Base-by-base conservation (phyloP, 257 asterid genomes). In the Solanum ossicruentum region DNA sequence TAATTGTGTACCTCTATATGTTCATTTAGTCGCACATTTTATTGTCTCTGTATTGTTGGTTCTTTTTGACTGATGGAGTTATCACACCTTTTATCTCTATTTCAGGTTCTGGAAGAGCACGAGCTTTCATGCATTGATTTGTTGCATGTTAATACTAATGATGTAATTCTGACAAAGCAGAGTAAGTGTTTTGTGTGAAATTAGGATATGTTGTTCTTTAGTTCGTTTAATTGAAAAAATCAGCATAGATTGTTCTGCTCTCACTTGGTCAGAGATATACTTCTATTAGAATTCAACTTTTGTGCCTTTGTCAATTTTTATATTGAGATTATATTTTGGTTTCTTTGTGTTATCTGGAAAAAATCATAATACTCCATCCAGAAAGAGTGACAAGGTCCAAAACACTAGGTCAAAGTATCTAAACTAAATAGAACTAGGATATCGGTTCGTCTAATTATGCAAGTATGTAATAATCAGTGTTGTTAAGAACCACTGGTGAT, bases 21-120 rank as follows among this genome's bases (percentile, higher is more conserved):
- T 12, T 85, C 81, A 71, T 36, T 75, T 78, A 78, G 49, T 26
- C 1, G 18, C 11, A 78, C 26, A 18, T 77, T 51, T 77, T 51
- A 16, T 26, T 15, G 47, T 77, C 65, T 77, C 63, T 77, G 47
- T 77, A 26, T 51, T 77, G 63, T 3, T 51, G 63, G 58, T 82
- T 60, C 79, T 23, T 23, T 45, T 75, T 71, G 36, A 26, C 54
- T 75, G 54, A 57, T 83, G 57, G 72, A 71, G 45, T 60, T 63
- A 61, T 66, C 86, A 72, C 54, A 71, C 23, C 70, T 56, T 54
- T 79, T 55, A 57, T 85, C 45, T 88, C 84, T 78, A 71, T 91
- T 88, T 89, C 95, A 96, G 99, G 99, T 95, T 92, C 95, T 96
- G 39, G 99, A 96, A 88, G 95, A 91, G 82, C 94, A 96, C 57